Conservation (phyloP, 2,329 filamentous ascomycete genomes). For the Onygena corvina region DNA sequence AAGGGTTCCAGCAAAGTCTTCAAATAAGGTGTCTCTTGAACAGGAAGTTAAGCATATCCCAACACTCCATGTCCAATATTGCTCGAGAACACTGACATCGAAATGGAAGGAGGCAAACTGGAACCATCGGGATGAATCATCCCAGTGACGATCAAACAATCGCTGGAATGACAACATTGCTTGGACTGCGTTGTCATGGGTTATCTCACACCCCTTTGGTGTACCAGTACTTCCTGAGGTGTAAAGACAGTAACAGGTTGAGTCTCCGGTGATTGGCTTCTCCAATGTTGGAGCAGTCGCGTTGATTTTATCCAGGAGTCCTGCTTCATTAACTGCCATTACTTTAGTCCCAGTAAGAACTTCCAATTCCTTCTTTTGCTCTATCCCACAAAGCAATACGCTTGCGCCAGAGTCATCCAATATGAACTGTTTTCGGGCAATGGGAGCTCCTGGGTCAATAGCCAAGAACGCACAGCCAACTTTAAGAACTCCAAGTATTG, state of each 20-base stretch:
- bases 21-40: constrained; percentile 70
- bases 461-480: constrained; percentile 71
- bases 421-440: constrained; percentile 64
- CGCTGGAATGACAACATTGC: constrained; percentile 76
- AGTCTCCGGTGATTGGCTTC: constrained; percentile 35
- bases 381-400: constrained; percentile 48
- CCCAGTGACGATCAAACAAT: constrained; percentile 66
- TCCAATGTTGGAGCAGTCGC: constrained; percentile 25
- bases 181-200: constrained; percentile 78
- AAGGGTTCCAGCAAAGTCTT: constrained; percentile 66
- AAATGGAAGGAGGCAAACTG: constrained; percentile 94
- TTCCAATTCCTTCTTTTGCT: constrained; percentile 32
- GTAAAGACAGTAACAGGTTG: constrained; percentile 71
- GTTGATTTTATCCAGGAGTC: constrained; percentile 27
- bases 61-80: constrained; percentile 92
- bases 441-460: constrained; percentile 62
- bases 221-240: constrained; percentile 79
- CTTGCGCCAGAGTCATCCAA: constrained; percentile 57
- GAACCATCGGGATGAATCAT: constrained; percentile 62
- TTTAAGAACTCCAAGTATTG: constrained; percentile 71
- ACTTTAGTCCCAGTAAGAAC: constrained; percentile 28
- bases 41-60: constrained; percentile 75
- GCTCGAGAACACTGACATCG: constrained; percentile 83
- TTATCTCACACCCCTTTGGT: constrained; percentile 79
- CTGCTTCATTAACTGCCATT: constrained; percentile 36